Conservation (phyloP, 2,329 filamentous ascomycete species). For the Gaeumannomyces tritici region DNA sequence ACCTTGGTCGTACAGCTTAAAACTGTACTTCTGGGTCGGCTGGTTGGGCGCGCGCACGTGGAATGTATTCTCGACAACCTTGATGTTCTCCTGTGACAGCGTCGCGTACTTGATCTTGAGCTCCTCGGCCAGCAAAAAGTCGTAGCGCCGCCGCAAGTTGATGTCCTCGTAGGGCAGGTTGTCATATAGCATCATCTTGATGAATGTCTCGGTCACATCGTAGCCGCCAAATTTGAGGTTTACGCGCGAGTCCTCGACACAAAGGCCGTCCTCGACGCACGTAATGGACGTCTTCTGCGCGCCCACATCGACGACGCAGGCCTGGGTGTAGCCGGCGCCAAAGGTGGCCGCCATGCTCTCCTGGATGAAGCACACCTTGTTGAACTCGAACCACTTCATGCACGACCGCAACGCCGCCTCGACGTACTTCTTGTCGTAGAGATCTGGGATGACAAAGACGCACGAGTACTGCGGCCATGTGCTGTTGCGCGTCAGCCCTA, state of each 20-base stretch:
- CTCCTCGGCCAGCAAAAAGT: constrained; percentile 90
- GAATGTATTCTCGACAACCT: constrained; percentile 81
- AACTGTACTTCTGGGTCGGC: constrained; percentile 84
- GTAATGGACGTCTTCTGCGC: constrained; percentile 96
- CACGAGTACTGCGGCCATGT: constrained; percentile 89
- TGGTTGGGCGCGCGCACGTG: constrained; percentile 82
- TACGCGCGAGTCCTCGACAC: constrained; percentile 86
- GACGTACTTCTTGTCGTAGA: constrained; percentile 92
- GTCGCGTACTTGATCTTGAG: constrained; percentile 90
- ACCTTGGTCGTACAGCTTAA: constrained; percentile 96
- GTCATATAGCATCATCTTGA: constrained; percentile 97
- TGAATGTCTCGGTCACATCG: constrained; percentile 88
- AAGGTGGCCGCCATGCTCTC: constrained; percentile 93
- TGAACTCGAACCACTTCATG: constrained; percentile 84
- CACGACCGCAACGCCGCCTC: constrained; percentile 75
- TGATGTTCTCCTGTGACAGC: constrained; percentile 81
- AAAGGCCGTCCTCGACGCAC: constrained; percentile 93
- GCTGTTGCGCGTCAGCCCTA: constrained; percentile 67
- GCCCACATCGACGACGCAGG: constrained; percentile 92
- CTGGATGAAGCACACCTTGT: constrained; percentile 85
- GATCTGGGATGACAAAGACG: constrained; percentile 92
- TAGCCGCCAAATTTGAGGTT: constrained; percentile 90
- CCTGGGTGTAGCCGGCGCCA: constrained; percentile 86
- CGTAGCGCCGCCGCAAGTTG: constrained; percentile 80
- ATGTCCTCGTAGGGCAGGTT: constrained; percentile 94